Percentiles rank a stretch among this genome's conserved stretches.
Evolutionary conservation across 441 rosid genomes (phyloP).

Genomic region (Raphanus hybrid): DNA sequence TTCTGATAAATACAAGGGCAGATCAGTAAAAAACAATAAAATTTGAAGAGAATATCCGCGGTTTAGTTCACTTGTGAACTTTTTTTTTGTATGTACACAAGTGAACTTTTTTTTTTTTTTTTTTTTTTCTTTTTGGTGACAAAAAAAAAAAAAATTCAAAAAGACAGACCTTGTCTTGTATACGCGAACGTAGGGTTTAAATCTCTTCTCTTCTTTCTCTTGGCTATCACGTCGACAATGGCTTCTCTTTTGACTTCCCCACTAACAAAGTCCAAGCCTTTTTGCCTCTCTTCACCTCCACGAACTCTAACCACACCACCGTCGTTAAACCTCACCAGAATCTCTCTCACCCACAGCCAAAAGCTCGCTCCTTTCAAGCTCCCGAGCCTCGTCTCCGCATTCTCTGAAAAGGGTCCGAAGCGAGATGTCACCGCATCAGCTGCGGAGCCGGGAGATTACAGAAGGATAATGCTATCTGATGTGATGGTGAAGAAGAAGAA

Average conservation of each 20-base stretch:
- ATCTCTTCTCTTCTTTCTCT: constrained; percentile 24
- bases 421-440: constrained; percentile 36
- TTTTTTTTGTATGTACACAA: too few species aligned
- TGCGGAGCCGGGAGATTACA: constrained; percentile 33
- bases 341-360: constrained; percentile 29
- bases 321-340: constrained; percentile 30
- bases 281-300: constrained; percentile 35
- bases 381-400: constrained; percentile 31
- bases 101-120: too few species aligned
- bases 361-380: constrained; percentile 33
- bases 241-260: constrained; percentile 53
- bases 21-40: background rate
- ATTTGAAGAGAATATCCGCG: constrained; percentile 16
- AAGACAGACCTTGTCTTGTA: constrained; percentile 29
- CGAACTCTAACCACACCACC: constrained; percentile 17
- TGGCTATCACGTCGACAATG: constrained; percentile 43
- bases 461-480: constrained; percentile 73
- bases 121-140: too few species aligned
- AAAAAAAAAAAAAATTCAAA: background rate
- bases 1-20: background rate
- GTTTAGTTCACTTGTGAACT: background rate
- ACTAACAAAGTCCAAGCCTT: constrained; percentile 42
- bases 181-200: constrained; percentile 27
- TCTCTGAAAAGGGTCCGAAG: constrained; percentile 30
- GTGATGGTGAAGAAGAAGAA: constrained; percentile 71